phyloP scores from a whole-genome alignment of 2,329 filamentous ascomycete species.

The Chrysoporthe cubensis region DNA sequence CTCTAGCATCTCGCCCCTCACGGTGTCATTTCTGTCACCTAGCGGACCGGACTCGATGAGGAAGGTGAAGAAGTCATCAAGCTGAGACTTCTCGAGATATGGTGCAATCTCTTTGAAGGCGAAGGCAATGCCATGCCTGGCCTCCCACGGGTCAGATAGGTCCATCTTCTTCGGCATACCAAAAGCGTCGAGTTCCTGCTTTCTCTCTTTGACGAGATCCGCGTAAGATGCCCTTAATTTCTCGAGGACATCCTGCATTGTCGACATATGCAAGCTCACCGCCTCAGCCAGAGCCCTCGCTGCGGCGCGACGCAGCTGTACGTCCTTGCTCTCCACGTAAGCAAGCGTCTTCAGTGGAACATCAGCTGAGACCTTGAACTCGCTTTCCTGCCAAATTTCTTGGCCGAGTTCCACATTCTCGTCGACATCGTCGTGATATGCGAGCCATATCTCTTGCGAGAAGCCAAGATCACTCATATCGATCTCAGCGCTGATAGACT shows the following conservation, averaged over 20 bases:
- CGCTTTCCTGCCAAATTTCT: constrained; percentile 95
- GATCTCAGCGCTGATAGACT: constrained; percentile 88
- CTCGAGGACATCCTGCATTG: constrained; percentile 65
- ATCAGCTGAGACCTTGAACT: constrained; percentile 69
- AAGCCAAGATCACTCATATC: constrained; percentile 87
- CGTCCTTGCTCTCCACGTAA: constrained; percentile 80
- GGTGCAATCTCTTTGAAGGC: constrained; percentile 82
- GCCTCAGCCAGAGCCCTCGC: constrained; percentile 81
- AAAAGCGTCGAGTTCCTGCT: constrained; percentile 86
- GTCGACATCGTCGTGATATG: constrained; percentile 85
- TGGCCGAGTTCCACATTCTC: constrained; percentile 83
- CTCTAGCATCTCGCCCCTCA: constrained; percentile 89
- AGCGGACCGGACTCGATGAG: constrained; percentile 84
- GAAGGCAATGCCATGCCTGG: constrained; percentile 83
- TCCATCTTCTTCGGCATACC: constrained; percentile 94
- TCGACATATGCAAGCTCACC: constrained; percentile 61
- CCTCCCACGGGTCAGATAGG: constrained; percentile 87
- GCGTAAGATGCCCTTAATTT: constrained; percentile 73
- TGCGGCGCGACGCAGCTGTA: constrained; percentile 80
- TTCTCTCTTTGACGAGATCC: constrained; percentile 79
- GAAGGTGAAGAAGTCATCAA: constrained; percentile 82
- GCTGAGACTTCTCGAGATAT: constrained; percentile 67
- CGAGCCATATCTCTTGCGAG: constrained; percentile 91
- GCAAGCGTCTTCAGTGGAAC: constrained; percentile 71
- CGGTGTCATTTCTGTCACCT: constrained; percentile 76